Percentiles rank a stretch among this genome's conserved stretches.
Evolutionary conservation across 345 rosid genomes (phyloP).

Genomic region (Rhizophora apiculata): DNA sequence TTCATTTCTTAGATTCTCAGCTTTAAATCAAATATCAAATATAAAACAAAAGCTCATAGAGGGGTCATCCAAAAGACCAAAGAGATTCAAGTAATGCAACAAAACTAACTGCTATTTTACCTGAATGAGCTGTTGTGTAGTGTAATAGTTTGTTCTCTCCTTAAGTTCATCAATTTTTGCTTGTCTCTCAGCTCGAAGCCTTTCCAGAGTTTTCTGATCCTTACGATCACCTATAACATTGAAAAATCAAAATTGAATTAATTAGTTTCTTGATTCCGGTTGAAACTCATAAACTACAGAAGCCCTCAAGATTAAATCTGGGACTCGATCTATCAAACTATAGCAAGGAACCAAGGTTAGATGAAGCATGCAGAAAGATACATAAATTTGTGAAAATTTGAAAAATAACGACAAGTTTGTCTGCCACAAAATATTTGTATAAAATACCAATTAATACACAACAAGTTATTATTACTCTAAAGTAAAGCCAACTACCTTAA

Average conservation of each 20-base stretch:
- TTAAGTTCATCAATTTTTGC: conserved; percentile 90
- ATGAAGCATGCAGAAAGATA: not conserved
- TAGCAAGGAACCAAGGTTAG: not conserved
- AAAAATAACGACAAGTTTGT: too few species aligned
- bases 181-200: conserved; percentile 83
- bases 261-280: not conserved
- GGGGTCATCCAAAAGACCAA: too few species aligned
- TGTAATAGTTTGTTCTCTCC: conserved; percentile 88
- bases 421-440: too few species aligned
- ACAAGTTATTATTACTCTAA: too few species aligned
- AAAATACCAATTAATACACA: too few species aligned
- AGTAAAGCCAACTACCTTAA: too few species aligned
- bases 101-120: conserved; percentile 26
- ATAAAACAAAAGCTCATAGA: too few species aligned
- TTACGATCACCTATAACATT: conserved; percentile 61
- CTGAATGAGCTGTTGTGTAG: conserved; percentile 94
- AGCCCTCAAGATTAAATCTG: not conserved
- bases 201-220: conserved; percentile 79
- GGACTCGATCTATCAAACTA: not conserved
- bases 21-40: too few species aligned
- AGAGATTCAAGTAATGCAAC: too few species aligned
- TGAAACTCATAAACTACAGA: not conserved
- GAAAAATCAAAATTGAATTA: not conserved
- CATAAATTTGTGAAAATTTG: not conserved
- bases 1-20: too few species aligned